Base-by-base conservation (phyloP, 2,329 filamentous ascomycete genomes). In the Tricladium varicosporioides region DNA sequence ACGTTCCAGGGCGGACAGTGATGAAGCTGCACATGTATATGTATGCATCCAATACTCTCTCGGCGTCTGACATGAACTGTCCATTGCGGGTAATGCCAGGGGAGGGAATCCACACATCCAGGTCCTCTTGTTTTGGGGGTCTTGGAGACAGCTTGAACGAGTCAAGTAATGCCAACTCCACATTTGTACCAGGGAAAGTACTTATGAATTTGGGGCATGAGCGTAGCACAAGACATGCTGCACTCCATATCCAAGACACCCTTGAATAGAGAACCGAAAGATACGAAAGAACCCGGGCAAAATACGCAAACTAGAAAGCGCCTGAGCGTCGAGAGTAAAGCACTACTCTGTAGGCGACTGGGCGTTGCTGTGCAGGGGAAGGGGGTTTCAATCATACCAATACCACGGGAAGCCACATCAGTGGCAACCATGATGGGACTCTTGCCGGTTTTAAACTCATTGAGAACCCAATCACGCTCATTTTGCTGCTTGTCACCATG, bases 391-490 rank as follows among this genome's bases (percentile, higher is more conserved):
- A 89, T 93, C 92, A 96, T 95, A 97, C 94, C 94, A 80, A 99
- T 97, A 91, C 94, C 94, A 92, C 94, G 94, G 74, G 94, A 97
- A 79, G 94, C 94, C 79, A 99, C 94, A 73, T 97, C 94, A 66
- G 94, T 99, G 79, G 94, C 94, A 80, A 99, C 94, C 92, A 99
- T 96, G 86, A 99, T 96, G 74, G 94, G 94, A 80, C 92, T 96
- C 83, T 97, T 97, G 79, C 92, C 92, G 65, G 90, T 91, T 87
- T 97, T 99, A 86, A 99, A 99, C 77, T 97, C 93, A 76, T 97
- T 95, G 73, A 99, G 83, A 70, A 97, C 94, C 92, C 94, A 97
- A 76, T 97, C 94, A 80, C 94, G 92, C 81, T 99, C 94, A 77
- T 97, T 96, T 74, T 99, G 94, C 74, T 97, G 92, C 82, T 97